These are phyloP conservation scores for Castanea crenata DNA, from an alignment of 306 rosid species.

Conservation along the genomic window DNA sequence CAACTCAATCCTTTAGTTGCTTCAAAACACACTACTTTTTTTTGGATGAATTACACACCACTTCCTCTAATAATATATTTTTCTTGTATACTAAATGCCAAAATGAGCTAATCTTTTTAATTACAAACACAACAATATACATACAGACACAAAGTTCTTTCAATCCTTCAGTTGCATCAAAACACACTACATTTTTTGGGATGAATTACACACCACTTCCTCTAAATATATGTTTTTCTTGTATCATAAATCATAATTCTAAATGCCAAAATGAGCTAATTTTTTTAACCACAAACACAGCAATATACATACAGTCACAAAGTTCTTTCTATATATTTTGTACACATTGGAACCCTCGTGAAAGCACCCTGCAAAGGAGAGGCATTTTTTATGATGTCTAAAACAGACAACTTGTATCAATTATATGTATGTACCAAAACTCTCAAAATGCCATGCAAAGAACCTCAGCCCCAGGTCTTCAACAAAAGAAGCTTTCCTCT, in stretches of 20 bases:
- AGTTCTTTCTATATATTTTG: constrained; percentile 30
- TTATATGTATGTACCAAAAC: constrained; percentile 18
- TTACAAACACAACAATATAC: constrained; percentile 4
- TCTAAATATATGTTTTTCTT: background rate
- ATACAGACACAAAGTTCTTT: constrained; percentile 12
- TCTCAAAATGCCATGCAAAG: constrained; percentile 29
- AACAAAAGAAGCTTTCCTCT: background rate
- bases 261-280: background rate
- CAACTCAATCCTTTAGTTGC: background rate
- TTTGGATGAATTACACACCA: too few relatives aligned
- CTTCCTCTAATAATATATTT: background rate
- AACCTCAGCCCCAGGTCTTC: constrained; percentile 9
- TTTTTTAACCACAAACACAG: background rate
- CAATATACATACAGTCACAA: constrained; percentile 20
- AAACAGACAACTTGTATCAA: constrained; percentile 12
- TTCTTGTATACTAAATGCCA: background rate
- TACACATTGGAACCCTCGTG: constrained; percentile 25
- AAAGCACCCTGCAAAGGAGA: background rate
- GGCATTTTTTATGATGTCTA: background rate
- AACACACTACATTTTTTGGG: background rate
- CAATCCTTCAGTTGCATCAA: background rate
- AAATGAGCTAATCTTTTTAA: background rate
- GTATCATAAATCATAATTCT: background rate
- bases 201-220: background rate
- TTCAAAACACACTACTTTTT: background rate